A percentile compares a stretch with the other conserved stretches of the same genome.
These are phyloP conservation scores for maize (Zea mays) DNA, from an alignment of 176 grass and related monocot genomes.

Conservation along the genomic window Zm-B73-REFERENCE-NAM-5.0 NC_050100.1:6884501-6885000, in stretches of 20 bases:
- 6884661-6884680: conserved; percentile 83
- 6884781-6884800: conserved; percentile 31
- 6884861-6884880: background rate
- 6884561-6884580: conserved; percentile 57
- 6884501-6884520: conserved; percentile 93
- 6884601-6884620: conserved; percentile 93
- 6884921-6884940: conserved; percentile 4
- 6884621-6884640: conserved; percentile 80
- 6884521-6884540: conserved; percentile 95
- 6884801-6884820: background rate
- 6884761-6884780: conserved; percentile 86
- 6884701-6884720: conserved; percentile 90
- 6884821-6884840: conserved; percentile 8
- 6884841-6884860: conserved; percentile 12
- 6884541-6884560: conserved; percentile 92
- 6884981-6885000: background rate
- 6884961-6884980: background rate
- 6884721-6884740: conserved; percentile 76
- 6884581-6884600: conserved; percentile 88
- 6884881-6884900: background rate
- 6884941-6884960: background rate
- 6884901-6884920: background rate
- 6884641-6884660: conserved; percentile 85
- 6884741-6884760: conserved; percentile 83
- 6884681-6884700: conserved; percentile 74